These are phyloP conservation scores for Alternaria sp. DNA, from an alignment of 2,329 filamentous ascomycete genomes.

Conservation along the genomic window DNA sequence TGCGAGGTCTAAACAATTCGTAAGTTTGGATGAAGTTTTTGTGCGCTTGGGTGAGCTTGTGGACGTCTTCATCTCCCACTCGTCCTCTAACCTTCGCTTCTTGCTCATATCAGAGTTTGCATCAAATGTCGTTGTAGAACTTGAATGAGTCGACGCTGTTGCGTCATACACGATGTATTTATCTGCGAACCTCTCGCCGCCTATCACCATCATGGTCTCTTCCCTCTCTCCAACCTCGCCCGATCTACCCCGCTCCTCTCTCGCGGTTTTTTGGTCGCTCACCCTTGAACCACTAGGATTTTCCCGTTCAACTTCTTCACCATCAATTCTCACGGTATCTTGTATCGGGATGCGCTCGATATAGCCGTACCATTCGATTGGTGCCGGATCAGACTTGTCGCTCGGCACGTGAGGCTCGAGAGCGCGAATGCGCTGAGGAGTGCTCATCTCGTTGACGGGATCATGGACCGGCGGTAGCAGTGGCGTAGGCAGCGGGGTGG, in stretches of 20 bases:
- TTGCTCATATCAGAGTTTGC: not conserved
- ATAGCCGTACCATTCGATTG: constrained; percentile 8
- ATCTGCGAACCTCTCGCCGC: not conserved
- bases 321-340: not conserved
- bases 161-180: not conserved
- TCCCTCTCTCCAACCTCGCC: not conserved
- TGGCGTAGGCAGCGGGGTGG: not conserved
- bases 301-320: not conserved
- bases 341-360: not conserved
- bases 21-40: not conserved
- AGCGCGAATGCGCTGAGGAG: not conserved
- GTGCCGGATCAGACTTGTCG: not conserved
- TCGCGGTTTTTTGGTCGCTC: not conserved
- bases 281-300: not conserved
- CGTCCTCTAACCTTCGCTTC: not conserved
- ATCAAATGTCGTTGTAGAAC: not conserved
- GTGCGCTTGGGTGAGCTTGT: not conserved
- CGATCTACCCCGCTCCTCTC: fast-evolving
- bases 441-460: no score
- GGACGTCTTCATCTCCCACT: not conserved
- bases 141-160: not conserved
- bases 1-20: no score
- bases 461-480: not conserved
- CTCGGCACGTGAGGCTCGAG: not conserved
- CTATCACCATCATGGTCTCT: not conserved